These are phyloP conservation scores for Ophiostoma ips DNA, from an alignment of 2,329 filamentous ascomycete species.

Conservation along the genomic window DNA sequence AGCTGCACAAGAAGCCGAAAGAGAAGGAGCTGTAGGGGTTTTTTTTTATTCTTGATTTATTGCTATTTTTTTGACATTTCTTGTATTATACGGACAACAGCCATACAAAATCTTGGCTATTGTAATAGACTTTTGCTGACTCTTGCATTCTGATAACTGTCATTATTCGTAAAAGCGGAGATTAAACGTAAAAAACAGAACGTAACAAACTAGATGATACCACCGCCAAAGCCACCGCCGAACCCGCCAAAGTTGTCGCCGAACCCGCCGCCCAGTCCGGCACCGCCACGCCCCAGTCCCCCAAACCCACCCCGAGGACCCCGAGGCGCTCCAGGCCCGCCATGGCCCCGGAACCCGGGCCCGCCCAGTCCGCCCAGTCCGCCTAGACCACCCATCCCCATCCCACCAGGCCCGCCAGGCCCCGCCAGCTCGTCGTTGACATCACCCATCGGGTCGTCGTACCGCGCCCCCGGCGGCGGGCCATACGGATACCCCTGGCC, in stretches of 20 bases:
- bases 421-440: conserved; percentile 35
- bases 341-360: background rate
- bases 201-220: conserved; percentile 5
- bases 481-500: conserved; percentile 43
- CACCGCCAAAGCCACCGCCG: conserved; percentile 8
- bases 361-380: background rate
- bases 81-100: background rate
- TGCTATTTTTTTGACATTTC: background rate
- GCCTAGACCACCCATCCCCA: conserved; percentile 23
- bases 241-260: conserved; percentile 11
- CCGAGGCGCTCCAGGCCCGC: background rate
- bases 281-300: too few relatives aligned
- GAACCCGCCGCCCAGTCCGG: conserved; percentile 25
- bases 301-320: conserved; percentile 17
- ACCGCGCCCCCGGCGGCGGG: conserved; percentile 77
- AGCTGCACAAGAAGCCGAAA: conserved; percentile 25
- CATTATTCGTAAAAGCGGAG: too few relatives aligned
- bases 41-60: background rate
- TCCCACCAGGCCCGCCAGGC: conserved; percentile 32
- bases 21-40: conserved; percentile 25
- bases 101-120: too few relatives aligned
- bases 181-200: too few relatives aligned
- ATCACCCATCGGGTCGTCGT: conserved; percentile 59
- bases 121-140: too few relatives aligned
- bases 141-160: background rate